A percentile compares a stretch with the other conserved stretches of the same genome.
Conservation (phyloP, 2,329 filamentous ascomycete species). For the Plenodomus lindquistii region DNA sequence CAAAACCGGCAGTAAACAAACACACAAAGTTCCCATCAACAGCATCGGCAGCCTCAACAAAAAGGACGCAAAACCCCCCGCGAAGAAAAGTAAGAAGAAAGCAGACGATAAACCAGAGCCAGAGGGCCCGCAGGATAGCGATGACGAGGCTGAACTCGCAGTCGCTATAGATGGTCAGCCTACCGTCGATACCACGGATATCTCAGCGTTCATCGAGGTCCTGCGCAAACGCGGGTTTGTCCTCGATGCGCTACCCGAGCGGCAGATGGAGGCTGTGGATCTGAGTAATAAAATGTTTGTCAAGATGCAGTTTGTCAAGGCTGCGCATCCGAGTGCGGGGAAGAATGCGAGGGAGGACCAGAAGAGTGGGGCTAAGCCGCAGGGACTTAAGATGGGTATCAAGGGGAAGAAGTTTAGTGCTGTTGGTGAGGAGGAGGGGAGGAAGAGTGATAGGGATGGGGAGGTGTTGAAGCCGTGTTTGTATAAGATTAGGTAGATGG, state of each 20-base stretch:
- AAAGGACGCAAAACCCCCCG: conserved; percentile 4
- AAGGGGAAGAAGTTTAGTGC: conserved; percentile 8
- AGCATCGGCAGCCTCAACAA: conserved; percentile 62
- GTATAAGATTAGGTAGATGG: conserved; percentile 73
- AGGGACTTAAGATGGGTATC: conserved; percentile 35
- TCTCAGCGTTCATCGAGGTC: conserved; percentile 83
- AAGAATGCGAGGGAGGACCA: conserved; percentile 63
- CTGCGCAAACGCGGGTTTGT: conserved; percentile 80
- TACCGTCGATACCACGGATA: conserved; percentile 75
- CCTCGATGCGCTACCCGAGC: conserved; percentile 60
- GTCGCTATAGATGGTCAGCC: conserved; percentile 69
- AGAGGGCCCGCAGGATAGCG: conserved; percentile 54
- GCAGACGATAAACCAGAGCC: conserved; percentile 55
- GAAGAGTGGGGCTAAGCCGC: conserved; percentile 37
- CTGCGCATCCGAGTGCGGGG: conserved; percentile 71
- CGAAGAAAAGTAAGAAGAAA: conserved; percentile 32
- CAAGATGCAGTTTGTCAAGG: conserved; percentile 92
- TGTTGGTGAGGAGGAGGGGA: conserved; percentile 52
- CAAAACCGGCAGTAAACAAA: conserved; percentile 39
- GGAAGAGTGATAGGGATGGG: conserved; percentile 62
- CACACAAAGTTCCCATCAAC: conserved; percentile 57
- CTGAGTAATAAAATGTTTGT: conserved; percentile 98
- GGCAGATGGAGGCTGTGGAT: conserved; percentile 69
- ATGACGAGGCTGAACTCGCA: conserved; percentile 63
- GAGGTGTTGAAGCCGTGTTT: conserved; percentile 92